phyloP scores from a whole-genome alignment of 2,329 filamentous ascomycete species.

The Ambrosiella cleistominuta region DNA sequence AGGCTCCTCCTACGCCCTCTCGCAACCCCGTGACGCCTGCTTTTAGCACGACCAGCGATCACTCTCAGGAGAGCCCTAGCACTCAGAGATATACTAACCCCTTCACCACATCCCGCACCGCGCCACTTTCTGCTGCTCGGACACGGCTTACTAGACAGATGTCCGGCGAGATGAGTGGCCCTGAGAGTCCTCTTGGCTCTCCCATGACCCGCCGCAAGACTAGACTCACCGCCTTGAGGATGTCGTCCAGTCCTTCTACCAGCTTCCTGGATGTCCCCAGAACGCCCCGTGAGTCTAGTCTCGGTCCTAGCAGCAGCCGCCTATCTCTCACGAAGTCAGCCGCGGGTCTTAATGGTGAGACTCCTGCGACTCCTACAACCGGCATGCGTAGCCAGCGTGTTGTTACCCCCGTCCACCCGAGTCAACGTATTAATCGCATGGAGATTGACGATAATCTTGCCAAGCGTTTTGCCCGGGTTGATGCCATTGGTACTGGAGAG shows the following conservation, averaged over 20 bases:
- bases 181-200: slow-evolving; percentile 1
- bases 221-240: slow-evolving; percentile 8
- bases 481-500: slow-evolving; percentile 69
- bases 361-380: slow-evolving; percentile 66
- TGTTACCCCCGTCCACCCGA: slow-evolving; percentile 48
- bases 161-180: slow-evolving; percentile 14
- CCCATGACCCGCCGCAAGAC: slow-evolving; percentile 9
- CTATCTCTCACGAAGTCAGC: slow-evolving; percentile 57
- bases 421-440: slow-evolving; percentile 45
- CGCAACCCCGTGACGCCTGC: slow-evolving; percentile 40
- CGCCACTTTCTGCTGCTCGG: slow-evolving; percentile 22
- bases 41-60: slow-evolving; percentile 23
- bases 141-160: slow-evolving; percentile 18
- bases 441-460: slow-evolving; percentile 54
- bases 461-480: slow-evolving; percentile 63
- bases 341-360: slow-evolving; percentile 12
- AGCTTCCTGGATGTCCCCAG: slow-evolving; percentile 31
- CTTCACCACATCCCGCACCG: slow-evolving; percentile 23
- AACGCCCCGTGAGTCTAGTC: slow-evolving; percentile 60
- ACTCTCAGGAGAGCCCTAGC: slow-evolving; percentile 30
- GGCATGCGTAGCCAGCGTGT: slow-evolving; percentile 25
- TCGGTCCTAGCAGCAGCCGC: slow-evolving; percentile 63
- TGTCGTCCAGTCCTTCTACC: slow-evolving; percentile 6
- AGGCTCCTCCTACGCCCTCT: slow-evolving; percentile 86
- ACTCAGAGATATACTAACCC: slow-evolving; percentile 26